These are phyloP conservation scores for Russula sp. DNA, from an alignment of 768 basidiomycete genomes.

Conservation along the genomic window DNA sequence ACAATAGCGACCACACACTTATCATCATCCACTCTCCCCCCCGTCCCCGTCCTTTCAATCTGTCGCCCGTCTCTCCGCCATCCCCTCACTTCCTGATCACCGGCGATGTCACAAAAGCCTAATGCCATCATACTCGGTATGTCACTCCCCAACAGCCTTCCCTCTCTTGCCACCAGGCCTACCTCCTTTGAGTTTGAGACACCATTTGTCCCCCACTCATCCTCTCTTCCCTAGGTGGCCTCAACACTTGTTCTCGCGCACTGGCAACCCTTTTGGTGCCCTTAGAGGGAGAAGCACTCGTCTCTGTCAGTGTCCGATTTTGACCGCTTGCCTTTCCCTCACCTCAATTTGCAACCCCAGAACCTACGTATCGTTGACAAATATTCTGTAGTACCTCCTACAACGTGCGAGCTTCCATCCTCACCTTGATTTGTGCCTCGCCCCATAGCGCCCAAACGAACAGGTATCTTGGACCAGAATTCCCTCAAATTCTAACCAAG, in stretches of 20 bases:
- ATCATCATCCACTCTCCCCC: not conserved
- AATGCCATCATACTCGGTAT: slow-evolving; percentile 66
- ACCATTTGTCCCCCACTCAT: slow-evolving; percentile 5
- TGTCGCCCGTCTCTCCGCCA: not conserved
- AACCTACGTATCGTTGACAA: slow-evolving; percentile 68
- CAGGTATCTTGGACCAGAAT: slow-evolving; percentile 75
- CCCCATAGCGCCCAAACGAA: slow-evolving; percentile 4
- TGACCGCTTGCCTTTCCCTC: slow-evolving; percentile 11
- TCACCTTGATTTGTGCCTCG: slow-evolving; percentile 23
- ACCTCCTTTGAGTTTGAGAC: slow-evolving; percentile 1
- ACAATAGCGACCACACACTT: too few species aligned
- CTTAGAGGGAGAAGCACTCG: slow-evolving; percentile 56
- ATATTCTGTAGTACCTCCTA: slow-evolving; percentile 64
- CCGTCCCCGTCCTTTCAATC: not conserved
- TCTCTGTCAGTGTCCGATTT: slow-evolving; percentile 47
- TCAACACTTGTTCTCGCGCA: slow-evolving; percentile 72
- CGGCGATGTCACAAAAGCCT: slow-evolving; percentile 43
- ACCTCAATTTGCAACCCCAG: slow-evolving; percentile 31
- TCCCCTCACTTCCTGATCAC: slow-evolving; percentile 8
- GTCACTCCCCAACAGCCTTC: slow-evolving; percentile 29
- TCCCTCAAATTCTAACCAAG: slow-evolving; percentile 59
- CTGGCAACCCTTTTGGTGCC: slow-evolving; percentile 65
- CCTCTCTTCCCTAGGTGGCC: slow-evolving; percentile 46
- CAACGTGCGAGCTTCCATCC: slow-evolving; percentile 44
- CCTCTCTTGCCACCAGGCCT: not conserved